Conservation (phyloP, 352 stramenopile genomes). For the Halophytophthora polymorphica region DNA sequence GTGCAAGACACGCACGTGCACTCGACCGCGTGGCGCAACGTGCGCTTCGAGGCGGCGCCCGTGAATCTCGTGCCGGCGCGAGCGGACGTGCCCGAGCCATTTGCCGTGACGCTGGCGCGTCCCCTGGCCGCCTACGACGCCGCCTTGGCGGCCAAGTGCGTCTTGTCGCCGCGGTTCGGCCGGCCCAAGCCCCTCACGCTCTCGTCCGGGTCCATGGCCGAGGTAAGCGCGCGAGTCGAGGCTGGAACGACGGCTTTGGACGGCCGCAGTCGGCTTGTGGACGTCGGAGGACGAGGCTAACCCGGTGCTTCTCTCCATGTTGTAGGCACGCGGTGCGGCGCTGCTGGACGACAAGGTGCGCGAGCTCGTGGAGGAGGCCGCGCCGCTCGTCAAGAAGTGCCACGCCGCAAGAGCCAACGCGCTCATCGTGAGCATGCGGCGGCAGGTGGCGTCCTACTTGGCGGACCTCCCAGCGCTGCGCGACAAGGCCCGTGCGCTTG, state of each 20-base stretch:
- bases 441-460: slow-evolving; percentile 43
- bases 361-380: slow-evolving; percentile 38
- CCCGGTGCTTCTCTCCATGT: background rate
- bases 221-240: slow-evolving; percentile 4
- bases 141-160: slow-evolving; percentile 28
- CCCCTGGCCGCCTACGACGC: slow-evolving; percentile 42
- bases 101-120: slow-evolving; percentile 29
- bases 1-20: slow-evolving; percentile 46
- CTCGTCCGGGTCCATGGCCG: slow-evolving; percentile 16
- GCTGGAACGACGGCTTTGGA: background rate
- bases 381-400: slow-evolving; percentile 30
- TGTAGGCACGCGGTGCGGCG: slow-evolving; percentile 9
- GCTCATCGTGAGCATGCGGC: slow-evolving; percentile 34
- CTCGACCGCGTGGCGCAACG: slow-evolving; percentile 61
- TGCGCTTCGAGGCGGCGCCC: slow-evolving; percentile 30
- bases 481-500: slow-evolving; percentile 19
- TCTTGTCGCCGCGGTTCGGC: slow-evolving; percentile 17
- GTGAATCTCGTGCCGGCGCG: slow-evolving; percentile 39
- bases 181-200: slow-evolving; percentile 20
- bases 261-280: no score
- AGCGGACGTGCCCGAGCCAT: slow-evolving; percentile 26
- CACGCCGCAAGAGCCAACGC: slow-evolving; percentile 26
- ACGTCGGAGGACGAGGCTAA: background rate
- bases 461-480: slow-evolving; percentile 25
- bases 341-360: slow-evolving; percentile 32